These are phyloP conservation scores for Heimioporus sp. DNA, from an alignment of 768 basidiomycete species.

Conservation along the genomic window DNA sequence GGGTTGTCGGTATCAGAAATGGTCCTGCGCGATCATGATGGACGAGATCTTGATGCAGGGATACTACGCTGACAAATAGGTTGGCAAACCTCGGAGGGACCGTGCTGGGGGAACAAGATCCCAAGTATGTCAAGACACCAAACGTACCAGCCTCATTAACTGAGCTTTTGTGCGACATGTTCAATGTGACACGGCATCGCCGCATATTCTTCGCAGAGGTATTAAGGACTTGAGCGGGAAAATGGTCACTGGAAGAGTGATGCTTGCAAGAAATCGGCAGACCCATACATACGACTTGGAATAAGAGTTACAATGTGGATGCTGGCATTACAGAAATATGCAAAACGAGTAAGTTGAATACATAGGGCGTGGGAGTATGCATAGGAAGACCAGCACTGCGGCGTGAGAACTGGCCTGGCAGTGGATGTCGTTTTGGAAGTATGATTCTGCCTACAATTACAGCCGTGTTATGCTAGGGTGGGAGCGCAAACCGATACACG, in stretches of 20 bases:
- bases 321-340: slow-evolving; percentile 9
- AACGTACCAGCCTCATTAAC: no score
- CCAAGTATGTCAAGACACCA: no score
- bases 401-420: slow-evolving; percentile 7
- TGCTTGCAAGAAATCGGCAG: no score
- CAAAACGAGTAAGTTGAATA: slow-evolving; percentile 8
- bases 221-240: no score
- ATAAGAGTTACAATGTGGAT: no score
- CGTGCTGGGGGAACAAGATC: no score
- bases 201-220: no score
- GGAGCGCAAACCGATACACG: slow-evolving; percentile 2
- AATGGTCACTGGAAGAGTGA: no score
- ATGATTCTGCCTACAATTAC: slow-evolving; percentile 23
- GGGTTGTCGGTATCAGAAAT: background rate
- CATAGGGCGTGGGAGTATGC: slow-evolving; percentile 5
- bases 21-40: no score
- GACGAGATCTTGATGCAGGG: background rate
- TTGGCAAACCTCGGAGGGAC: background rate
- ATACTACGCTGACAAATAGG: background rate
- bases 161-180: no score
- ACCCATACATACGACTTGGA: no score
- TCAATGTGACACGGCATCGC: no score
- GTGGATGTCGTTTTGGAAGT: slow-evolving; percentile 7
- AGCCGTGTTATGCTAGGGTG: slow-evolving; percentile 19
- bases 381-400: background rate